Evolutionary conservation across 805 yeast genomes (phyloP), one percentile per base, ranked within the genome.

Genomic region (Candida ponderosae): DNA sequence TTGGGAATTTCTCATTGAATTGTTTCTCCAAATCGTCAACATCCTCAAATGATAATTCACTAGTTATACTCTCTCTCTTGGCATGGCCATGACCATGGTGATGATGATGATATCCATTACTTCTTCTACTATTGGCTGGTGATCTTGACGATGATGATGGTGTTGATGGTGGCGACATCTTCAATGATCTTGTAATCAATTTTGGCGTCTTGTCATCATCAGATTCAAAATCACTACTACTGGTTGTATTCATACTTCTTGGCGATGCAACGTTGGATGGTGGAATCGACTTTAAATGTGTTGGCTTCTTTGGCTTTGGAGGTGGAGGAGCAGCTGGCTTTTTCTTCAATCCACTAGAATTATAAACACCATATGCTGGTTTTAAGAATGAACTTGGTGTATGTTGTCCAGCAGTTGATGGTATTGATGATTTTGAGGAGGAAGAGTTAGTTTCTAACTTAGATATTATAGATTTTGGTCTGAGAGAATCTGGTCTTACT

Each of bases 261-360:
- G 17, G 14, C 11, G 15, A 36, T 34, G 35, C 40, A 34, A 7
- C 38, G 37, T 8, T 33, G 28, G 32, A 35, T 36, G 15, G 38
- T 30, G 6, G 32, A 26, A 18, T 34, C 18, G 70, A 56, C 45
- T 68, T 68, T 39, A 79, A 58, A 46, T 73, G 70, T 4, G 53
- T 50, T 4, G 90, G 89, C 47, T 81, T 81, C 47, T 62, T 63
- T 1, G 88, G 88, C 46, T 76, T 79, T 21, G 79, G 78, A 4
- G 84, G 82, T 2, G 79, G 75, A 21, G 79, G 78, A 5, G 84
- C 82, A 2, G 79, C 74, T 3, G 57, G 58, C 15, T 42, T 51
- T 44, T 44, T 47, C 37, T 46, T 55, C 35, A 44, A 24, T n/a
- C 23, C 29, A 33, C 18, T 17, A 13, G 32, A 13, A n/a, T 28